Conservation (phyloP, 495 filamentous ascomycete genomes). For the Podospora conica region DNA sequence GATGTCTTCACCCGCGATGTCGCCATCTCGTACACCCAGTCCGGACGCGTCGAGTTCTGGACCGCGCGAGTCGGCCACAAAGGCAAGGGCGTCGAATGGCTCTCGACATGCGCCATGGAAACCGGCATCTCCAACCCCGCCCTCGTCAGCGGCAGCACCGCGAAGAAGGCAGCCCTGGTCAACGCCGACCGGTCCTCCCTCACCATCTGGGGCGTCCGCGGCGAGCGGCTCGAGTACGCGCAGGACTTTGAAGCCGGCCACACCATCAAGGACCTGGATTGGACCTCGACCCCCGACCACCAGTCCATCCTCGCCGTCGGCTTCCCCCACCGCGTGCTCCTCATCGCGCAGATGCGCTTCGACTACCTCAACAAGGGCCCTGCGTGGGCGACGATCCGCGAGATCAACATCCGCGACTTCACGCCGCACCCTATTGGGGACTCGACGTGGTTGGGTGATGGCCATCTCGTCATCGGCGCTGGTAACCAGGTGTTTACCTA, state of each 20-base stretch:
- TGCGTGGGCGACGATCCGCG: constrained; percentile 79
- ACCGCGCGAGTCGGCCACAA: constrained; percentile 65
- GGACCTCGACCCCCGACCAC: constrained; percentile 87
- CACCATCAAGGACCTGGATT: constrained; percentile 80
- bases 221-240: constrained; percentile 73
- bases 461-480: constrained; percentile 77
- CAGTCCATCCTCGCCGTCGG: constrained; percentile 91
- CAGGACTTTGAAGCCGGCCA: constrained; percentile 67
- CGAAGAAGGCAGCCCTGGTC: constrained; percentile 81
- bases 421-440: constrained; percentile 92
- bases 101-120: constrained; percentile 75
- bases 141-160: constrained; percentile 77
- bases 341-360: constrained; percentile 88
- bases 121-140: constrained; percentile 69
- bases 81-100: constrained; percentile 63
- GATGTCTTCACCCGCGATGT: constrained; percentile 86
- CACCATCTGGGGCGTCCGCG: constrained; percentile 88
- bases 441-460: constrained; percentile 80
- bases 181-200: constrained; percentile 65
- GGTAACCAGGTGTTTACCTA: constrained; percentile 92
- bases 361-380: constrained; percentile 88
- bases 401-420: constrained; percentile 72
- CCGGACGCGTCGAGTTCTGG: constrained; percentile 76
- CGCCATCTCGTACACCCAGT: constrained; percentile 76
- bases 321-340: constrained; percentile 74